Base-by-base conservation (phyloP, 768 basidiomycete genomes). In the Porphyrellus cyaneotinctus region DNA sequence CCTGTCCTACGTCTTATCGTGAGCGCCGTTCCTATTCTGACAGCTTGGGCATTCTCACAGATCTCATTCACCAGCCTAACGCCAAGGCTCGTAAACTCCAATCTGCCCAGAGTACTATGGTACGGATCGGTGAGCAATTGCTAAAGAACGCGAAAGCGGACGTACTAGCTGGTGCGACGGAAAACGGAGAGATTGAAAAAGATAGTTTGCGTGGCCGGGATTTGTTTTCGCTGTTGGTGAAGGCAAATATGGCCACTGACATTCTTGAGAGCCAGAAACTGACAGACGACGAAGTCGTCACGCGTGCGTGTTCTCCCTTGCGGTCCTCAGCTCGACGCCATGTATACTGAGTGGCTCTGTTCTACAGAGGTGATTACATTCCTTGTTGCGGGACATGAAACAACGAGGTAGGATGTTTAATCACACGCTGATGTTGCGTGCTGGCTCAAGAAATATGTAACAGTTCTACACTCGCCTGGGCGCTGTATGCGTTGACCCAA, bases 191-290 rank as follows among this genome's bases (percentile, higher is more conserved):
- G 37, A 70, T 72, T 11, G 64, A 73, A 69, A 67, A 71, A 52
- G 62, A 65, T n/a, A 60, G 46, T 12, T 45, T 71, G 11, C 58
- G 57, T 1, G 73, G 72, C 18, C 75, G 80, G 17, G 85, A 87
- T 68, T 62, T 88, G 4, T 70, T 88, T 11, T 58, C 56, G 10
- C 4, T 56, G 14, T 36, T 56, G 7, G 53, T 57, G 18, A 57
- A 49, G 53, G 85, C 85, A 4, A 88, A 88, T 62, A 77, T 83
- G 70, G 77, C 81, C 1, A 78, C 75, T 1, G 83, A 88, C 60
- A 58, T 84, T 6, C 77, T 79, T 0, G 77, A 78, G 7, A 70
- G 58, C 41, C 83, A 85, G 61, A 70, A 70, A 31, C 69, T 88
- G 69, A 75, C 76, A 0, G 86, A 88, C 50, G 75, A 75, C 24